Evolutionary conservation across 1,139 yeast species (phyloP), one percentile per base, ranked within the genome.

Genomic region (Zhuliangozyma blackwelliae): DNA sequence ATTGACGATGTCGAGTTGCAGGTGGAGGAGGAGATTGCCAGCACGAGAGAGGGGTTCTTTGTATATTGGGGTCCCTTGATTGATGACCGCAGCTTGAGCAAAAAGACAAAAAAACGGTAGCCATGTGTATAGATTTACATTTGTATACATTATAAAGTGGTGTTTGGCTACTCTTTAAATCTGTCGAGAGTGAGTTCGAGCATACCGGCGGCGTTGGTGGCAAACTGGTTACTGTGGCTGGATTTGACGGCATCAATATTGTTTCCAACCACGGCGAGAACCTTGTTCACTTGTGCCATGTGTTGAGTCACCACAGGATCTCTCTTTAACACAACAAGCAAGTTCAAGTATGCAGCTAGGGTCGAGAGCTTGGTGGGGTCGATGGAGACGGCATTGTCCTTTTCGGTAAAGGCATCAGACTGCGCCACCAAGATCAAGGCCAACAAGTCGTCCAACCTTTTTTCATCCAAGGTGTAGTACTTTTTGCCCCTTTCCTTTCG

Each of bases 31-130:
- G 94, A 86, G 49, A 81, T 95, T 8, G 92, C 94, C 2, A 79
- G 94, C 1, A 89, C 96, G 0, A 85, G 86, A 48, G 97, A 92
- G 53, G 98, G 98, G 2, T 94, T 92, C 58, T 94, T 92, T 52
- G 97, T 94, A 1, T 94, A 82, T 57, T 87, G 90, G 69, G 99
- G 99, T 0, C 95, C 96, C 5, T 67, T 94, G 43, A 81, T 85
- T 25, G 92, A 84, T 40, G 94, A 84, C 46, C 46, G 71, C 39
- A 51, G 40, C 23, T 39, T 50, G 10, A 40, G 35, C 25, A 51
- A 52, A 28, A 46, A 44, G 31, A 33, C 25, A 19, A 39, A 13
- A 25, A 29, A 35, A 39, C 36, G 36, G 32, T 22, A 22, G 23
- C 5, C 5, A 5, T 22, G 10, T 22, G 26, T 23, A 29, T 30